Base-by-base conservation (phyloP, 1,139 yeast species). In the Yamadazyma siamensis region DNA sequence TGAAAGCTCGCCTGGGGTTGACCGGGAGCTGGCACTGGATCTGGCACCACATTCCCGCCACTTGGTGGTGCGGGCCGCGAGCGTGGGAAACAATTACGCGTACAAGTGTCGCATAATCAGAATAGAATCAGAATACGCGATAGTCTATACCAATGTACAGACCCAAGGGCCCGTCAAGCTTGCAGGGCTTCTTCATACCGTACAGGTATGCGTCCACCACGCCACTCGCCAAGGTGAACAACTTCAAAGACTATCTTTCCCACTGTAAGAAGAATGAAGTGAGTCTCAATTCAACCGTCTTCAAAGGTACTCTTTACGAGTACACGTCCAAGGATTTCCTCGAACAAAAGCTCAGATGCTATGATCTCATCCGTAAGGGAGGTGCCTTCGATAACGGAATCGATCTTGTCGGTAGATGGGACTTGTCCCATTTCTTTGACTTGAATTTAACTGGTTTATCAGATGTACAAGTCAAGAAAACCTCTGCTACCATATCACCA, bases 341-440 rank as follows among this genome's bases (percentile, higher is more conserved):
- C 3, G 54, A 61, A 32, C 34, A 55, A 2, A 50, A 61, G 28
- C 54, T 79, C 17, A 46, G 60, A 14, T 65, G 78, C 40, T 66
- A 64, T 34, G 64, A 70, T 33, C 30, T 67, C 26, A 31, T 50
- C 4, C 50, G 65, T 16, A 50, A 54, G 4, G 94, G 94, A 2
- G 91, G 94, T 0, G 64, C 85, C 0, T 73, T 74, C 38, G 95
- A 85, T 48, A 71, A 75, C 30, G 95, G 95, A 0, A 66, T 83
- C 5, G 95, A 85, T 51, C 59, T 84, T 2, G 56, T 68, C 10
- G 86, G 85, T 0, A 59, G 59, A 27, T 80, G 87, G 87, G 63
- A 75, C 35, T 48, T 79, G 16, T 29, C 43, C 2, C 49, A 47
- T 14, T 63, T 54, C 38, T 52, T 54, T 40, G 35, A 45, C 13